These are phyloP conservation scores for Colletotrichum lupini DNA, from an alignment of 2,329 filamentous ascomycete species.

Conservation along the genomic window DNA sequence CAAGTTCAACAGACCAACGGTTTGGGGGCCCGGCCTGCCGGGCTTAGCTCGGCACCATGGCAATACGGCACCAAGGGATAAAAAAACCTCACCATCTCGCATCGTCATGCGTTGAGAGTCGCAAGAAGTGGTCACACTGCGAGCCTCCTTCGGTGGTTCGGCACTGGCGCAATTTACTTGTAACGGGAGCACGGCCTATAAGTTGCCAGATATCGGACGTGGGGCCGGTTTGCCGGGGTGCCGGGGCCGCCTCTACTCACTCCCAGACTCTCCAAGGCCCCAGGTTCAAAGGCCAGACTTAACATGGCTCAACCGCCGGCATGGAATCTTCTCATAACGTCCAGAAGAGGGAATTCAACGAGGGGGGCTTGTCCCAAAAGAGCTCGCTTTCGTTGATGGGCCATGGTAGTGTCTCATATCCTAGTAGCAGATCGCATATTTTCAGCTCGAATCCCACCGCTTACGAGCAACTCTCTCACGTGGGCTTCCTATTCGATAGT, in stretches of 20 bases:
- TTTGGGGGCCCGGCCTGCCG: neutral
- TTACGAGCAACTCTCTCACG: neutral
- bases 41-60: neutral
- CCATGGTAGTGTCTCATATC: neutral
- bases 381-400: neutral
- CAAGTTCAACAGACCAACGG: neutral
- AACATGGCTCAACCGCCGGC: neutral
- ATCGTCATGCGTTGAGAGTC: conserved; percentile 11
- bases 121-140: neutral
- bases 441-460: neutral
- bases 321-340: neutral
- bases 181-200: conserved; percentile 27
- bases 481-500: neutral
- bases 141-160: neutral
- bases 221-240: neutral
- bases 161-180: conserved; percentile 28
- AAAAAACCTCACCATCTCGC: conserved; percentile 4
- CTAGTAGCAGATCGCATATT: neutral
- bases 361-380: neutral
- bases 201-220: neutral
- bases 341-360: neutral
- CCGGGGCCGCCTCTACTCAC: neutral
- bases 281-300: neutral
- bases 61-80: neutral
- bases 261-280: no score